Percentiles rank a stretch among this genome's conserved stretches.
These are phyloP conservation scores for Delitschia confertaspora DNA, from an alignment of 495 filamentous ascomycete species.

Conservation along the genomic window DNA sequence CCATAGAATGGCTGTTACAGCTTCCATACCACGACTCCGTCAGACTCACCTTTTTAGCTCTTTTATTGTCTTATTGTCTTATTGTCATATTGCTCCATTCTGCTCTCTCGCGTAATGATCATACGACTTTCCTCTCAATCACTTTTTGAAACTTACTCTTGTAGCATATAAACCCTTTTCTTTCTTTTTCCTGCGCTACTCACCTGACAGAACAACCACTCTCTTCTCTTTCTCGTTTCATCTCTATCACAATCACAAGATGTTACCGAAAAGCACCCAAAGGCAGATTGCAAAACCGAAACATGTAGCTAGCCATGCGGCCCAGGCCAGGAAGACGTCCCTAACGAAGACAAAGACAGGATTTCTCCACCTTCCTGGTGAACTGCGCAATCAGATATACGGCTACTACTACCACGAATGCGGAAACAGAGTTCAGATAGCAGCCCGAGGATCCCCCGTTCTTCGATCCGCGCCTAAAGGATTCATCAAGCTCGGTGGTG, in stretches of 20 bases:
- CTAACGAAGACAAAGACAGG: conserved; percentile 4
- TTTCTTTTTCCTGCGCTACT: no score
- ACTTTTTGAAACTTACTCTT: no score
- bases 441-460: conserved; percentile 3
- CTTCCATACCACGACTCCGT: no score
- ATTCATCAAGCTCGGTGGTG: conserved; percentile 3
- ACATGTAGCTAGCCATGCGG: not conserved
- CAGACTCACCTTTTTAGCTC: no score
- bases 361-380: conserved; percentile 20
- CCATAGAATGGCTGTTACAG: no score
- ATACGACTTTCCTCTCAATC: no score
- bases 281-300: not conserved
- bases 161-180: no score
- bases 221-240: not conserved
- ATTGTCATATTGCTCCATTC: no score
- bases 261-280: not conserved
- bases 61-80: no score
- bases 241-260: not conserved
- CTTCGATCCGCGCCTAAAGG: not conserved
- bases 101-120: no score
- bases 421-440: conserved; percentile 14
- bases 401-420: conserved; percentile 11
- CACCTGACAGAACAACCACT: not conserved
- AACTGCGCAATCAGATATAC: conserved; percentile 22
- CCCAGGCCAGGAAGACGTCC: not conserved